phyloP scores from a whole-genome alignment of 2,329 filamentous ascomycete species.

The Cadophora sp. region DNA sequence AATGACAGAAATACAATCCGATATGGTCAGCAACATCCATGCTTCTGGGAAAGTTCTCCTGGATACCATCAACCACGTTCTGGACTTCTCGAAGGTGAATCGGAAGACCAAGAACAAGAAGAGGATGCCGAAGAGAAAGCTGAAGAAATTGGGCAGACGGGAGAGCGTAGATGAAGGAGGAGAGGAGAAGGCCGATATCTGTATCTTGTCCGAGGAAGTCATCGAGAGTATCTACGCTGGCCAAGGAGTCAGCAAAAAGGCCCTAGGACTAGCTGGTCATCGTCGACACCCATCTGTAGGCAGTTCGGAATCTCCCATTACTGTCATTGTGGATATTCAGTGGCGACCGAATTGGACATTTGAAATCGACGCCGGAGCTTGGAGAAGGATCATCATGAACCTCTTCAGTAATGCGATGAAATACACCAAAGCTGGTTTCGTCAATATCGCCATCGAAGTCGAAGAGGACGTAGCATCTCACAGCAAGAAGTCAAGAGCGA shows the following conservation, averaged over 20 bases:
- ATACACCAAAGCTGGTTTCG: slow-evolving; percentile 60
- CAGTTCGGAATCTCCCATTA: slow-evolving; percentile 41
- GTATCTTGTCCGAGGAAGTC: slow-evolving; percentile 42
- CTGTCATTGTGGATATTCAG: slow-evolving; percentile 59
- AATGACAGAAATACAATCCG: slow-evolving; percentile 54
- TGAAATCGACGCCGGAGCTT: slow-evolving; percentile 59
- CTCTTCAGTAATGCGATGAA: slow-evolving; percentile 68
- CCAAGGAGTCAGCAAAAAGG: slow-evolving; percentile 36
- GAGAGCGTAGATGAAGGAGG: slow-evolving; percentile 28
- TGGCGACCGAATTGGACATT: slow-evolving; percentile 57
- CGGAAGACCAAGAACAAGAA: slow-evolving; percentile 40
- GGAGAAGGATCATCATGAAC: slow-evolving; percentile 63
- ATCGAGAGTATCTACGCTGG: slow-evolving; percentile 43
- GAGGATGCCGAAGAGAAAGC: slow-evolving; percentile 29
- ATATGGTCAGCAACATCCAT: slow-evolving; percentile 56
- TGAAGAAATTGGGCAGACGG: slow-evolving; percentile 22
- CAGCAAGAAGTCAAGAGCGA: slow-evolving; percentile 29
- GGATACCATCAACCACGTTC: slow-evolving; percentile 59
- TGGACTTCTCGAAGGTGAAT: slow-evolving; percentile 62
- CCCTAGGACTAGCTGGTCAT: slow-evolving; percentile 35
- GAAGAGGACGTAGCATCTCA: slow-evolving; percentile 33
- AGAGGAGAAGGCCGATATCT: slow-evolving; percentile 39
- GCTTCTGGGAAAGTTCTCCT: slow-evolving; percentile 58
- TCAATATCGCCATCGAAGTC: slow-evolving; percentile 51
- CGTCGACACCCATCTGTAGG: slow-evolving; percentile 26